Conservation (phyloP, 495 filamentous ascomycete genomes). For the Aspergillus panamensis region DNA sequence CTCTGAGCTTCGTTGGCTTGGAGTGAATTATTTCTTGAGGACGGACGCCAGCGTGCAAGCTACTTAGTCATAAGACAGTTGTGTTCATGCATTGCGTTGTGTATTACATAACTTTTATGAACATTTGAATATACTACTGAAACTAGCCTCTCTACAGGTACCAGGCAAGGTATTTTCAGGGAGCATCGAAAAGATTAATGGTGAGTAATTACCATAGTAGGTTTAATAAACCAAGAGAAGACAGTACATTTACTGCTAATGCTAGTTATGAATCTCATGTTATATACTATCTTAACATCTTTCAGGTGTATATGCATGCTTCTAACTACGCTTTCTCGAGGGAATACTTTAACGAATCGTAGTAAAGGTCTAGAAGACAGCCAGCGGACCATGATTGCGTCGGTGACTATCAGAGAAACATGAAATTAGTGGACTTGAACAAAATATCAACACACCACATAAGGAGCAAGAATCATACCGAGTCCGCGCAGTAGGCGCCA, state of each 20-base stretch:
- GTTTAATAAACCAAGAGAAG: not conserved
- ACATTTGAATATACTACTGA: not conserved
- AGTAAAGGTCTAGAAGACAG: conserved; percentile 90
- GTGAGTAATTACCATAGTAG: too few species aligned
- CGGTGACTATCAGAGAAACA: conserved; percentile 55
- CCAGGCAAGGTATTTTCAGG: too few species aligned
- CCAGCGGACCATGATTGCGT: conserved; percentile 95
- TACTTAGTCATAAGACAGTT: conserved; percentile 16
- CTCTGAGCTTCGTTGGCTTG: not conserved
- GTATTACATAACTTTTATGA: not conserved
- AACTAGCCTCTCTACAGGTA: too few species aligned
- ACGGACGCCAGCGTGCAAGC: not conserved
- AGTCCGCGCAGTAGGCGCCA: conserved; percentile 80
- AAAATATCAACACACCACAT: not conserved
- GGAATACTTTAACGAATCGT: conserved; percentile 63
- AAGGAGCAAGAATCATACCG: conserved; percentile 54
- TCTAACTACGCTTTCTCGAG: conserved; percentile 9
- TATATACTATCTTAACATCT: too few species aligned
- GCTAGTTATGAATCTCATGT: not conserved
- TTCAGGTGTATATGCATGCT: not conserved
- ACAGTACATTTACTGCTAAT: not conserved
- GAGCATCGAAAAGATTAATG: too few species aligned
- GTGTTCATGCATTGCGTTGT: not conserved
- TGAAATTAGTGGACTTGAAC: conserved; percentile 14
- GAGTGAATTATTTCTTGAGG: not conserved